Conservation (phyloP, 108 stramenopile species). For the Phaeodactylum tricornutum region DNA sequence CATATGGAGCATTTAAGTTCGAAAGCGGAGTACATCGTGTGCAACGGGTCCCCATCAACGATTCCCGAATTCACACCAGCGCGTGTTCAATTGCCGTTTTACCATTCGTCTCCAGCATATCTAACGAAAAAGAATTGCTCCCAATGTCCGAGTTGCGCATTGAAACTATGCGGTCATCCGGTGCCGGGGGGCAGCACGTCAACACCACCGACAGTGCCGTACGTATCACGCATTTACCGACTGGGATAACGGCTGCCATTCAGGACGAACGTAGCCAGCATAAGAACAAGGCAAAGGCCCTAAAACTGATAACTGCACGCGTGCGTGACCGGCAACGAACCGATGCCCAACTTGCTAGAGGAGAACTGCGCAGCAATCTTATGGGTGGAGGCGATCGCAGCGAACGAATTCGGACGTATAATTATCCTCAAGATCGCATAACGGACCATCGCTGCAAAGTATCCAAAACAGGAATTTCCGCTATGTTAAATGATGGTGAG, state of each 20-base stretch:
- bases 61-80: constrained; percentile 86
- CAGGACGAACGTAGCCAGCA: constrained; percentile 98
- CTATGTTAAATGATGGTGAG: constrained; percentile 39
- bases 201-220: constrained; percentile 99
- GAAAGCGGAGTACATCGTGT: constrained; percentile 97
- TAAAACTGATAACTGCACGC: constrained; percentile 81
- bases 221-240: constrained; percentile 95
- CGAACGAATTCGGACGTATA: constrained; percentile 97
- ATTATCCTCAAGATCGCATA: constrained; percentile 95
- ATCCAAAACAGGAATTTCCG: constrained; percentile 53
- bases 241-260: constrained; percentile 89
- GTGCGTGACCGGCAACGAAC: constrained; percentile 53
- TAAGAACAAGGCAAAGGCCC: constrained; percentile 90
- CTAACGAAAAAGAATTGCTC: constrained; percentile 25
- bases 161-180: constrained; percentile 85
- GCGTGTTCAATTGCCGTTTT: constrained; percentile 91
- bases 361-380: constrained; percentile 53
- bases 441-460: constrained; percentile 91
- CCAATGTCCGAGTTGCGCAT: constrained; percentile 72
- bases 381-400: constrained; percentile 89
- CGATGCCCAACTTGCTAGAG: constrained; percentile 36
- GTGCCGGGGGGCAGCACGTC: constrained; percentile 91
- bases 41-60: constrained; percentile 95
- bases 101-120: constrained; percentile 49
- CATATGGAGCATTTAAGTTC: constrained; percentile 82